Evolutionary conservation across 2,329 filamentous ascomycete species (phyloP).

Genomic region (Alternaria incomplexa): DNA sequence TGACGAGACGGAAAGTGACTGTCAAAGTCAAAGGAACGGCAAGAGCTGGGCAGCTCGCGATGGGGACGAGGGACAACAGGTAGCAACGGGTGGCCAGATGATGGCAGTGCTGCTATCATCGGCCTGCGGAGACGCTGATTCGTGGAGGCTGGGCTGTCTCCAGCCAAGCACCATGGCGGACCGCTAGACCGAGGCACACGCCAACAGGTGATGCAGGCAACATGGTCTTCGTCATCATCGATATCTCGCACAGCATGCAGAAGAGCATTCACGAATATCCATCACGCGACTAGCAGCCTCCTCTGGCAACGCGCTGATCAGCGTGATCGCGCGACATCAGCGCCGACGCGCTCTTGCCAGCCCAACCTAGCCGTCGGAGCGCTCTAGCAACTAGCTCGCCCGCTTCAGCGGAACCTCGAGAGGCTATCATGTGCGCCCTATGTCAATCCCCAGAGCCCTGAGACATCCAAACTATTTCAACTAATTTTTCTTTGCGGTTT

Average conservation of each 20-base stretch:
- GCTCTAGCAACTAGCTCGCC: slow-evolving; percentile 7
- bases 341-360: not conserved
- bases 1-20: not conserved
- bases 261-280: not conserved
- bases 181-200: slow-evolving; percentile 24
- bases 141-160: slow-evolving; percentile 27
- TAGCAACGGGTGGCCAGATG: slow-evolving; percentile 20
- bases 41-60: slow-evolving; percentile 21
- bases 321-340: not conserved
- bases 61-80: not conserved
- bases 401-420: slow-evolving; percentile 13
- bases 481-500: not conserved
- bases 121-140: slow-evolving; percentile 22
- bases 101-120: slow-evolving; percentile 28
- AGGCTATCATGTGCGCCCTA: slow-evolving; percentile 16
- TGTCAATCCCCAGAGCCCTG: slow-evolving; percentile 11
- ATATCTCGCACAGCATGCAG: not conserved
- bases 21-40: slow-evolving; percentile 18
- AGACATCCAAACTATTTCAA: not conserved
- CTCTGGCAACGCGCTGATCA: not conserved
- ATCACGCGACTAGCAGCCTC: not conserved
- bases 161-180: slow-evolving; percentile 20
- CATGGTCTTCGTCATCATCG: slow-evolving; percentile 9
- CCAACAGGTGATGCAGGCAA: not conserved
- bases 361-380: slow-evolving; percentile 1